Base-by-base conservation (phyloP, 306 rosid species). In the Vachellia collinsii region DNA sequence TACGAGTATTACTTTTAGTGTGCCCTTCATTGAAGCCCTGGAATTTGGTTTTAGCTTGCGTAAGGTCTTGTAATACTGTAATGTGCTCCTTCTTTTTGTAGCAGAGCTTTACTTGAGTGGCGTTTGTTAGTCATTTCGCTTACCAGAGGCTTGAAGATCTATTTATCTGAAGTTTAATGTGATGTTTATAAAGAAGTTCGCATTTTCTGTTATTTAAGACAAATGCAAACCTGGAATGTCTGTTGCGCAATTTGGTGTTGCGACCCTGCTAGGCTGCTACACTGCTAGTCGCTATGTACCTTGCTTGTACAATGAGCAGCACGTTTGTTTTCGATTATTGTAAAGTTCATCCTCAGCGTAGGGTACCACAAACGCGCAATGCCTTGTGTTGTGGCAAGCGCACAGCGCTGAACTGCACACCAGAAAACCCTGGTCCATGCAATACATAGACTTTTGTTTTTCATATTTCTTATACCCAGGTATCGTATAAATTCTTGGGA, bases 31-130 rank as follows among this genome's bases (percentile, higher is more conserved):
- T 22, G 79, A 64, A 51, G 36, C 62, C 51, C 37, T 75, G 59
- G 42, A 63, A 62, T 73, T 42, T 53, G 11, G 51, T 54, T 19
- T 43, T 70, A 42, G 38, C 74, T 43, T 43, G 56, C 11, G 5
- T 3, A 43, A 42, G 38, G 43, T 70, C 38, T 70, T 70, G 74
- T 54, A 36, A 74, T 53, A 19, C n/a, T 74, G 50, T 20, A 54
- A 22, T 10, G 3, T 41, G 34, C 67, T 54, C 38, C 36, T 73
- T 11, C 36, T 23, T 74, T 16, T 74, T 13, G 65, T 13, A 38
- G 48, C 48, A 66, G 75, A 29, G 17, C 4, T 17, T 19, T 67
- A 67, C 10, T 42, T n/a, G 25, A 42, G 73, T n/a, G 53, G 53
- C 51, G 9, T 42, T 10, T 42, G 53, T 41, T 68, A 68, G 23